phyloP scores from a whole-genome alignment of 768 basidiomycete species.

The Kwoniella newhampshirensis region DNA sequence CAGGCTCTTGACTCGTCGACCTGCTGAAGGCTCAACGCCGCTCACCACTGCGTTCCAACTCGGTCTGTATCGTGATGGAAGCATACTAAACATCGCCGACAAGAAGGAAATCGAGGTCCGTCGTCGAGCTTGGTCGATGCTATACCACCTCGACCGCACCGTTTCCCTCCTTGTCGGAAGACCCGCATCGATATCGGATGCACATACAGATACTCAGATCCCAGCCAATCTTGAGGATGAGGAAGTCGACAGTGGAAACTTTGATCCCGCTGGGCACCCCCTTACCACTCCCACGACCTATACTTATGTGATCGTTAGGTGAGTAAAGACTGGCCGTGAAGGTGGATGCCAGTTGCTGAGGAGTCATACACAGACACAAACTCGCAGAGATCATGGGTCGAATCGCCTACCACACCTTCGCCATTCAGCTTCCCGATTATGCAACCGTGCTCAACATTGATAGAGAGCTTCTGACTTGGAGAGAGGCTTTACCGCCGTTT shows the following conservation, averaged over 20 bases:
- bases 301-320: conserved; percentile 53
- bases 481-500: conserved; percentile 41
- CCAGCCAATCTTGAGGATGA: conserved; percentile 54
- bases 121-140: conserved; percentile 52
- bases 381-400: conserved; percentile 53
- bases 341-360: background rate
- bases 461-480: conserved; percentile 51
- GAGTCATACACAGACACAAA: conserved; percentile 38
- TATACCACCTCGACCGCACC: conserved; percentile 54
- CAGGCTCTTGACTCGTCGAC: conserved; percentile 53
- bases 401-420: conserved; percentile 54
- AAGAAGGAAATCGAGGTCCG: conserved; percentile 54
- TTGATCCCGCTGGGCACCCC: conserved; percentile 52
- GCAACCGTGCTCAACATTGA: conserved; percentile 54
- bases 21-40: conserved; percentile 54
- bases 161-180: conserved; percentile 53
- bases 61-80: conserved; percentile 54
- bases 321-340: conserved; percentile 7
- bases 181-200: conserved; percentile 52
- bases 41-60: conserved; percentile 54
- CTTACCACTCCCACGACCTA: conserved; percentile 52
- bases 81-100: conserved; percentile 49
- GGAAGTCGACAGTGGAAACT: conserved; percentile 50
- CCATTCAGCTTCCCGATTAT: conserved; percentile 53
- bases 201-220: conserved; percentile 52